These are phyloP conservation scores for Cryptosporidium sp. DNA, from an alignment of 169 alveolate genomes.

Conservation along the genomic window DNA sequence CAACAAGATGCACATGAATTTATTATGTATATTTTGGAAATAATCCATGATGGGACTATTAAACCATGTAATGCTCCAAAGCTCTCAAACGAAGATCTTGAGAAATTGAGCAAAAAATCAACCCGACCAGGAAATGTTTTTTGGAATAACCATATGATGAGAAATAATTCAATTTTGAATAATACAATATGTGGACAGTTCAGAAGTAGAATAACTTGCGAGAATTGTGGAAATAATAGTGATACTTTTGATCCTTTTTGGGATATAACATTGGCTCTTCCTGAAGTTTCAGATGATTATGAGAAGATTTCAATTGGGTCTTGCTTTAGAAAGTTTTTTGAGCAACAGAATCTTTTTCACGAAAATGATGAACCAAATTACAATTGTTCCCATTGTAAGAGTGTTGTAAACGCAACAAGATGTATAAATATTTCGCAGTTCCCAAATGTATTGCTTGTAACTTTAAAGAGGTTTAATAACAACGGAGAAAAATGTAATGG, in stretches of 20 bases:
- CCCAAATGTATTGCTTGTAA: conserved; percentile 58
- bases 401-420: conserved; percentile 52
- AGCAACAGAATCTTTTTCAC: conserved; percentile 41
- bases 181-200: conserved; percentile 73
- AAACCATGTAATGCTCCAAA: conserved; percentile 17
- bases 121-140: conserved; percentile 55
- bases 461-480: conserved; percentile 61
- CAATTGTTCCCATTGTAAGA: conserved; percentile 53
- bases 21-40: conserved; percentile 59
- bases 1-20: conserved; percentile 75
- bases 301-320: conserved; percentile 57
- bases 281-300: conserved; percentile 15
- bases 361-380: conserved; percentile 69
- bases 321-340: conserved; percentile 74
- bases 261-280: conserved; percentile 71
- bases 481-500: conserved; percentile 48
- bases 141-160: conserved; percentile 54
- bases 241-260: conserved; percentile 74
- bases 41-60: conserved; percentile 63
- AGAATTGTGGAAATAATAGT: conserved; percentile 51
- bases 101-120: conserved; percentile 38
- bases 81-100: conserved; percentile 57
- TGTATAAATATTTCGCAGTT: conserved; percentile 67
- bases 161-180: conserved; percentile 47
- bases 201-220: conserved; percentile 67